Conservation (phyloP, 306 rosid species). For the Albizia julibrissin region DNA sequence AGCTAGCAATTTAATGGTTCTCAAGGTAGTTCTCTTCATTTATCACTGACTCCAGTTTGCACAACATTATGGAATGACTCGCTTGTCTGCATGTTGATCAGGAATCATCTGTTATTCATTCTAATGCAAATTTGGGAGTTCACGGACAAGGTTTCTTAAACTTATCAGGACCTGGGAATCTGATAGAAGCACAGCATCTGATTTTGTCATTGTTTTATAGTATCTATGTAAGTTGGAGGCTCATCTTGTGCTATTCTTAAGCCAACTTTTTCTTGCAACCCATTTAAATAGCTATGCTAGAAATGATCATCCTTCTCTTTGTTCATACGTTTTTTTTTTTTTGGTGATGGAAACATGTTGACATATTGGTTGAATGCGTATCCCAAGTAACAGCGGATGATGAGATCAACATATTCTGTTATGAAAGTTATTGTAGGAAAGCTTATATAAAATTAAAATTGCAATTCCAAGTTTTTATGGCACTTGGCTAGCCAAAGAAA, state of each 20-base stretch:
- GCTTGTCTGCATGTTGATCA: slow-evolving; percentile 41
- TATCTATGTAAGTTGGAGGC: slow-evolving; percentile 62
- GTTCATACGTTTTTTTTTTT: not conserved
- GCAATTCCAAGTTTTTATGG: not conserved
- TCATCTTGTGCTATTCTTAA: slow-evolving; percentile 10
- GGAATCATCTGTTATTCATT: slow-evolving; percentile 89
- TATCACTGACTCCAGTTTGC: slow-evolving; percentile 1
- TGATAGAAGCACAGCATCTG: slow-evolving; percentile 89
- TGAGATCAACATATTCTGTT: slow-evolving; percentile 20
- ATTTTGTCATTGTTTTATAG: slow-evolving; percentile 78
- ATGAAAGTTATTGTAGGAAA: slow-evolving; percentile 29
- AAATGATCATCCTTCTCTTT: not conserved
- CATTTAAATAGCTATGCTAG: slow-evolving; percentile 5
- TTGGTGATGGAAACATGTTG: not conserved
- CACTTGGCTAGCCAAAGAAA: not conserved
- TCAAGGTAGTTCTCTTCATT: slow-evolving; percentile 61
- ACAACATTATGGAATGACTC: not conserved
- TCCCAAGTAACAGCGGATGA: slow-evolving; percentile 1
- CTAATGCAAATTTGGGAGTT: slow-evolving; percentile 92
- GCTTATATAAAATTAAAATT: slow-evolving; percentile 17
- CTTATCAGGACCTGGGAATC: slow-evolving; percentile 90
- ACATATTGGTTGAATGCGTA: slow-evolving; percentile 17
- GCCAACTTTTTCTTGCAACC: not conserved
- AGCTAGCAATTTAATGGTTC: slow-evolving; percentile 94
- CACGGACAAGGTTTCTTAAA: slow-evolving; percentile 95